Conservation (phyloP, 176 grass and related monocot genomes). For the bread wheat (Triticum aestivum) region DNA sequence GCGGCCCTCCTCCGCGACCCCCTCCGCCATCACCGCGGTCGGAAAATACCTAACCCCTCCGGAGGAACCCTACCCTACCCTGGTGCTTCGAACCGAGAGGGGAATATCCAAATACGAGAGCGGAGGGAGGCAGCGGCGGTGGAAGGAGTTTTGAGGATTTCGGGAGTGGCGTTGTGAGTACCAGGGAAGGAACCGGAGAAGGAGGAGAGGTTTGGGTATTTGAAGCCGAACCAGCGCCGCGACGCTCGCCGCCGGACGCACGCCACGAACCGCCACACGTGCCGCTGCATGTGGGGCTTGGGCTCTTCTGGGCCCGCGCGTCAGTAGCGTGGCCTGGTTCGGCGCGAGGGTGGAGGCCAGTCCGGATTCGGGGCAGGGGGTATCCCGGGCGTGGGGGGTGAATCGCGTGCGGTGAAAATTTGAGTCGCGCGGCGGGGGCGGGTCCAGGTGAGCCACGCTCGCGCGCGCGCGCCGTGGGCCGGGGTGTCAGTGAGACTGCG, state of each 20-base stretch:
- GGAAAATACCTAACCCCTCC: not conserved
- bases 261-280: rapidly evolving
- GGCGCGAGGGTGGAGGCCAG: too few relatives aligned
- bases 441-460: not conserved
- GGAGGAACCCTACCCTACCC: not conserved
- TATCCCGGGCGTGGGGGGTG: not conserved
- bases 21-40: constrained; percentile 8
- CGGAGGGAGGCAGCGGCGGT: not conserved
- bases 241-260: too few relatives aligned
- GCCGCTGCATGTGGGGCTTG: not conserved
- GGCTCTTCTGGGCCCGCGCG: not conserved
- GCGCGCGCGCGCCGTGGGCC: not conserved
- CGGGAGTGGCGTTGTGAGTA: not conserved
- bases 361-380: not conserved
- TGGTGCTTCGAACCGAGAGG: not conserved
- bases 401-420: not conserved
- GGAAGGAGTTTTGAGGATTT: not conserved
- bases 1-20: not conserved
- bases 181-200: constrained; percentile 4
- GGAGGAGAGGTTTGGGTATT: not conserved
- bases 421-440: not conserved
- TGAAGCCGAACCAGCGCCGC: not conserved
- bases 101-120: not conserved
- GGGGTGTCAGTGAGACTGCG: not conserved
- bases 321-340: rapidly evolving